Evolutionary conservation across 306 rosid species (phyloP).

Genomic region (Quercus suber): DNA sequence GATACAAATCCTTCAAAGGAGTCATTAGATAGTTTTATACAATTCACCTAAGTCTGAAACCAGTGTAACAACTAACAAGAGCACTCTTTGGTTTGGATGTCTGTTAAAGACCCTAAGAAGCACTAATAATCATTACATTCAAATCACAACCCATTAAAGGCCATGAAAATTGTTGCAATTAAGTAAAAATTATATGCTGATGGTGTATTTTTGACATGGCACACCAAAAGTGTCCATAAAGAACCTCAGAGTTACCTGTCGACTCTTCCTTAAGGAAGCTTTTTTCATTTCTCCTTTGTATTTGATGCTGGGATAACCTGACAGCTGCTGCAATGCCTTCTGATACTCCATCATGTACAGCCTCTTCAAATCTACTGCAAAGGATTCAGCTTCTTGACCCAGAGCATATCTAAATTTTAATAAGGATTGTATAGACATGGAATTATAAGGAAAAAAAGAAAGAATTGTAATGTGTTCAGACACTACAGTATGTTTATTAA

Average conservation of each 20-base stretch:
- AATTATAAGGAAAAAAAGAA: neutral
- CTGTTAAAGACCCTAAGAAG: neutral
- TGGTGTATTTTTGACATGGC: neutral
- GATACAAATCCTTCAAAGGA: neutral
- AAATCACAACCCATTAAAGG: neutral
- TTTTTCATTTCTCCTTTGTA: slow-evolving; percentile 60
- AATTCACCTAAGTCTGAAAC: neutral
- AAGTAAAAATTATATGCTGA: neutral
- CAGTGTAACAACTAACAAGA: neutral
- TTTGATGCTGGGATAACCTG: slow-evolving; percentile 47
- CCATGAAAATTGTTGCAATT: neutral
- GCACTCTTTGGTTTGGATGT: neutral
- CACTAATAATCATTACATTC: neutral
- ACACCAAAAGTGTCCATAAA: neutral
- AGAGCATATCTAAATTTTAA: slow-evolving; percentile 71
- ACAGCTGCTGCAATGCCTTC: slow-evolving; percentile 34
- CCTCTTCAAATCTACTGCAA: slow-evolving; percentile 73
- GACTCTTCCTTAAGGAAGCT: slow-evolving; percentile 38
- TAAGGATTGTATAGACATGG: slow-evolving; percentile 32
- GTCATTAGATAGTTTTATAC: no score
- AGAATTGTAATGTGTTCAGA: neutral
- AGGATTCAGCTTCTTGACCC: slow-evolving; percentile 66
- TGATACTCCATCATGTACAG: slow-evolving; percentile 35
- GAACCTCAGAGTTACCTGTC: slow-evolving; percentile 43
- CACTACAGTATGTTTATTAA: neutral